A percentile compares a stretch with the other conserved stretches of the same genome.
Evolutionary conservation across 2,329 filamentous ascomycete species (phyloP).

Genomic region (Phaeosphaeriaceae sp.): DNA sequence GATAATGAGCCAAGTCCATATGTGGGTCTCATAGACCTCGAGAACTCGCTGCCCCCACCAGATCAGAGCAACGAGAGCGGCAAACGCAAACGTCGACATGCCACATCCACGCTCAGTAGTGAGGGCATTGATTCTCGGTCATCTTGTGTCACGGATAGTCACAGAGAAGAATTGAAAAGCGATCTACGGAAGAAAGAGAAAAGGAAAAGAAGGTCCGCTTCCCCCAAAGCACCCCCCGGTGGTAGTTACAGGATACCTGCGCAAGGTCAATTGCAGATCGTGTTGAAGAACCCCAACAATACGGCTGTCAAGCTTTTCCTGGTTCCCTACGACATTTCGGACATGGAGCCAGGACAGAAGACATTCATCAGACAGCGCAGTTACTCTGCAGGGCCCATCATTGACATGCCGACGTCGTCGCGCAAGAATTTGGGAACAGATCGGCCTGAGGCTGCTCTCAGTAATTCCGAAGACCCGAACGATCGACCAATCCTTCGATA

Average conservation of each 20-base stretch:
- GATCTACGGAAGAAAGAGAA: conserved; percentile 60
- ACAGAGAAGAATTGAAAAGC: conserved; percentile 23
- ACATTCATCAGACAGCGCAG: conserved; percentile 95
- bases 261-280: conserved; percentile 92
- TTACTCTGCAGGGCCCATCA: conserved; percentile 85
- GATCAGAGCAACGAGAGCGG: conserved; percentile 51
- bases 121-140: conserved; percentile 35
- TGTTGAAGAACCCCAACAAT: conserved; percentile 98
- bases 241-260: conserved; percentile 94
- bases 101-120: conserved; percentile 26
- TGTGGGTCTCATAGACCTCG: conserved; percentile 89
- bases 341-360: conserved; percentile 93
- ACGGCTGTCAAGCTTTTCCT: conserved; percentile 96
- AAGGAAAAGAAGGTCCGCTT: conserved; percentile 62
- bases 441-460: conserved; percentile 60
- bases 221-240: conserved; percentile 75
- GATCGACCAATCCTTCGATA: conserved; percentile 83
- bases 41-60: conserved; percentile 72
- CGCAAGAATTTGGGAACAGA: conserved; percentile 59
- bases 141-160: conserved; percentile 24
- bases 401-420: conserved; percentile 68
- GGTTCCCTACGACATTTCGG: conserved; percentile 87
- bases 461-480: conserved; percentile 57
- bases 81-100: conserved; percentile 50
- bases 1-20: conserved; percentile 95